These are phyloP conservation scores for Hevea brasiliensis DNA, from an alignment of 345 rosid genomes.

Conservation along the genomic window DNA sequence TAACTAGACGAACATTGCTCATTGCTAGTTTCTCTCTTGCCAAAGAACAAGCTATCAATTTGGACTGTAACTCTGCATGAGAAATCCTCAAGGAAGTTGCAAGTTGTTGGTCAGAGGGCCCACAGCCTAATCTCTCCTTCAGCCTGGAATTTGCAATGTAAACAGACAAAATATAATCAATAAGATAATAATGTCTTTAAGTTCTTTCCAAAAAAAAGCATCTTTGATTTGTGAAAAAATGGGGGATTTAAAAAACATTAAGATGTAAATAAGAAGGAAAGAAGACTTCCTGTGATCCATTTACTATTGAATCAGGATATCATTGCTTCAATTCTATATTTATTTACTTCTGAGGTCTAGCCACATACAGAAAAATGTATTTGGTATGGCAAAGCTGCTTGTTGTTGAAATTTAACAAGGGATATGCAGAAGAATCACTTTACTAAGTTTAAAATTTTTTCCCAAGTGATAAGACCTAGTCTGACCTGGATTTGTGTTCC, in stretches of 20 bases:
- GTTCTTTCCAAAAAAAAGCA: background rate
- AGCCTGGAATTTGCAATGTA: conserved; percentile 48
- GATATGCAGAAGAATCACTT: background rate
- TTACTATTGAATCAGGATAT: background rate
- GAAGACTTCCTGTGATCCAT: background rate
- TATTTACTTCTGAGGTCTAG: background rate
- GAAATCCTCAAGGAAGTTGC: conserved; percentile 77
- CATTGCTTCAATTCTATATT: background rate
- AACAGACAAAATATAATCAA: background rate
- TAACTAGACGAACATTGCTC: conserved; percentile 95
- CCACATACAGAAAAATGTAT: background rate
- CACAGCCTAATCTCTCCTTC: conserved; percentile 77
- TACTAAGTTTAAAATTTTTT: background rate
- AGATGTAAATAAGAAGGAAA: background rate
- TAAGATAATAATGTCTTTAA: background rate
- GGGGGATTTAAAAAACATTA: background rate
- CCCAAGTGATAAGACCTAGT: background rate
- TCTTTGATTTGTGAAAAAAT: background rate
- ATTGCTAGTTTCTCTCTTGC: conserved; percentile 93
- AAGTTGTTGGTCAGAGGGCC: conserved; percentile 85
- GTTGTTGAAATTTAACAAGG: background rate
- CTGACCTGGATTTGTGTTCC: conserved; percentile 74
- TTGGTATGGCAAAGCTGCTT: background rate
- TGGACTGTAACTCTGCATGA: conserved; percentile 67
- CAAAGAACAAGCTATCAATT: conserved; percentile 63